Evolutionary conservation across 2,329 filamentous ascomycete species (phyloP), one percentile per base, ranked within the genome.

Genomic region (Drechmeria coniospora): DNA sequence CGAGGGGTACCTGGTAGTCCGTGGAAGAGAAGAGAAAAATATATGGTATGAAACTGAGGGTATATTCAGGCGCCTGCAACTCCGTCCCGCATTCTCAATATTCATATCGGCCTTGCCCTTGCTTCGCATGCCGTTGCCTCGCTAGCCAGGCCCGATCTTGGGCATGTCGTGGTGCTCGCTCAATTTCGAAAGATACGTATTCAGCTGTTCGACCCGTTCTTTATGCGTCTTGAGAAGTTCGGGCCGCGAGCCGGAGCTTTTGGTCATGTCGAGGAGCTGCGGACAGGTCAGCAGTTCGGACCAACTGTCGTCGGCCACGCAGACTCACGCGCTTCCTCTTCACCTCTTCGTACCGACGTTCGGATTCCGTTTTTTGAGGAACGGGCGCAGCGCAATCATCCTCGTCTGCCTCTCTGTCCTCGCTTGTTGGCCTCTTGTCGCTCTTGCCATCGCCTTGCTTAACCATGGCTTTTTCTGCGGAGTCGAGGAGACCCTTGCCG

Each of bases 161-260:
- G 68, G 68, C 86, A 98, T 98, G 50, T 98, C 90, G 54, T 98
- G 87, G 57, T 98, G 90, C 56, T 98, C 90, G 56, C 82, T 93
- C 45, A 98, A 56, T 39, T 76, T 79, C 38, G 82, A 90, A 20
- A 98, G 60, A 51, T 95, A 94, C 37, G 80, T 82, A 51, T 98
- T 98, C 42, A 95, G 60, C 50, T 94, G 84, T 52, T 95, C 86
- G 23, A 98, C 87, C 8, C 83, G 74, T 59, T 98, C 81, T 51
- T 95, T 95, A 54, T 98, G 90, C 17, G 86, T 92, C 63, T 94
- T 95, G 40, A 87, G 71, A 11, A 92, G 77, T 49, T 94, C 86
- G 10, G 78, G 73, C 26, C 63, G 53, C 6, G 60, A 50, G 6
- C 56, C 55, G 3, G 63, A 61, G 4, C 60, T 56, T 46, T 79